Evolutionary conservation across 805 yeast genomes (phyloP), one percentile per base, ranked within the genome.

Genomic region (Nakazawaea ambrosiae): DNA sequence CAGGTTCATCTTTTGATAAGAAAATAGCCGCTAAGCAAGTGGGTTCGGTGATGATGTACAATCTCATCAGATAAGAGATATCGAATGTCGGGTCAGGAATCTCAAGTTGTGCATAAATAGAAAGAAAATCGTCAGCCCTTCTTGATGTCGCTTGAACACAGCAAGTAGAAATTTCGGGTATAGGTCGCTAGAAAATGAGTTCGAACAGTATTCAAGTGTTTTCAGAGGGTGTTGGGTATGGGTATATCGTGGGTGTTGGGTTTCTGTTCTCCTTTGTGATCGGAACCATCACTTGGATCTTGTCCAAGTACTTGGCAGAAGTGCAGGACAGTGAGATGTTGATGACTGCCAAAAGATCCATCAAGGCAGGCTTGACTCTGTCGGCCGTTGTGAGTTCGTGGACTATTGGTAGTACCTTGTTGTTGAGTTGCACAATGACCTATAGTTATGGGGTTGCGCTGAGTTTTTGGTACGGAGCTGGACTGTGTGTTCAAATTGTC

Each of bases 211-310:
- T 38, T 18, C 37, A 34, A 22, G 18, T 40, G n/a, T 43, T 37
- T 15, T 26, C 37, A 8, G 34, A 33, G 17, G 44, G 49, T 12
- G 42, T 39, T 29, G 73, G 73, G 2, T 68, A 65, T 43, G 68
- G 68, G 5, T 55, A 57, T 36, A 59, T 66, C 23, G 50, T 68
- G n/a, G 73, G 70, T 3, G 56, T 66, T 7, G 73, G 73, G n/a
- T 57, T 68, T 6, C 63, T 61, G 3, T 66, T 66, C 43, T 68
- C 71, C 3, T 34, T 63, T 10, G 42, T 61, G 8, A 66, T 66
- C 68, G 49, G 60, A 14, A 23, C 48, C 4, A 45, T 65, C 27
- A 54, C 69, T 1, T 46, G 47, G 42, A 40, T 61, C 15, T 46
- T 66, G 15, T 49, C 63, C 12, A 55, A 49, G 34, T 66, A 58